Evolutionary conservation across 2,329 filamentous ascomycete species (phyloP).

Genomic region (Hypoxylon sp.): DNA sequence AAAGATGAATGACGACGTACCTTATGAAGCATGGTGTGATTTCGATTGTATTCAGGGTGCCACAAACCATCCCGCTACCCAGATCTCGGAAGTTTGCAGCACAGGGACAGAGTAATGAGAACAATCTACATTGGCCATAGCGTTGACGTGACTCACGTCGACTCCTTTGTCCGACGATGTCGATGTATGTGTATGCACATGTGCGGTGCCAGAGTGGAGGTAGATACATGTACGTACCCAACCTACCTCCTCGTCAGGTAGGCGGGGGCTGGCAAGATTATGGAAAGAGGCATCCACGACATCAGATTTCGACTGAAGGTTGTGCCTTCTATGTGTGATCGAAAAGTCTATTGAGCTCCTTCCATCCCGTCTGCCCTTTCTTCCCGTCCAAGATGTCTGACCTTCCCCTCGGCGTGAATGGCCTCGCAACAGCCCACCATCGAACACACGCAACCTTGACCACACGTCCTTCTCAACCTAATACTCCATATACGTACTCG

Average conservation of each 20-base stretch:
- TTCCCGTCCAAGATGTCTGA: slow-evolving; percentile 8
- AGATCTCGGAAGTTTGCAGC: neutral
- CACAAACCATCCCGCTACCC: neutral
- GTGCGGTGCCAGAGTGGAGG: neutral
- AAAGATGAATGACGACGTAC: neutral
- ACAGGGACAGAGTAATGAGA: neutral
- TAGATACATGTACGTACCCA: neutral
- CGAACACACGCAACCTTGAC: slow-evolving; percentile 8
- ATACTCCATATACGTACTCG: slow-evolving; percentile 1
- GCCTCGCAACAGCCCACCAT: slow-evolving; percentile 5
- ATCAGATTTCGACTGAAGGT: neutral
- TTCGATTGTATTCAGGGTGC: neutral
- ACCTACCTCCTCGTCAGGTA: neutral
- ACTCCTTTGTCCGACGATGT: slow-evolving; percentile 6
- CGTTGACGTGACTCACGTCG: slow-evolving; percentile 7
- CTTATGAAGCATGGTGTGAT: neutral
- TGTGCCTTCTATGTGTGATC: neutral
- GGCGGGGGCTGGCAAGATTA: neutral
- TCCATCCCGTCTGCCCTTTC: slow-evolving; percentile 2
- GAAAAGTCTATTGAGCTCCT: neutral
- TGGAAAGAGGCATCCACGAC: slow-evolving; percentile 3
- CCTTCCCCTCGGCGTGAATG: slow-evolving; percentile 20
- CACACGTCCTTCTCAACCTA: neutral
- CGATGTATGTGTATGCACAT: neutral
- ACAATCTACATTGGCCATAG: neutral